Base-by-base conservation (phyloP, 352 stramenopile genomes). In the Pythium rhizo-oryzae region DNA sequence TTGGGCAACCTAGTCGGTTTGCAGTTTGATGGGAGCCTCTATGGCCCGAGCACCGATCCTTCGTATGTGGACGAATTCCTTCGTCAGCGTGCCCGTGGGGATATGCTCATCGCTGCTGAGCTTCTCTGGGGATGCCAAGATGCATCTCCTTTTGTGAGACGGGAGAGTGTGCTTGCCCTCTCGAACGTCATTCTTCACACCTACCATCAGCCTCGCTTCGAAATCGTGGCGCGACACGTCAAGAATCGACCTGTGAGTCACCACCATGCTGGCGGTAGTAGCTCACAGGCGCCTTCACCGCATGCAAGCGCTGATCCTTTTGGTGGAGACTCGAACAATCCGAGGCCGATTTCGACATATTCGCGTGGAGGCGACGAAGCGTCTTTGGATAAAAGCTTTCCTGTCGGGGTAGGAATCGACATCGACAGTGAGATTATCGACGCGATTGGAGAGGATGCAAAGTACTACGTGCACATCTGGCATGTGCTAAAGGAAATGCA, bases 1-100 rank as follows among this genome's bases (percentile, higher is more conserved):
- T 74, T 99, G 35, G 93, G 92, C 15, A 95, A 83, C 59, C 73
- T 99, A 8, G 86, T 99, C 46, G 93, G 94, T 1, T 80, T 92
- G 16, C 82, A 91, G 60, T 87, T 87, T 44, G 85, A 92, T 46
- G 76, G 77, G 1, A 84, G 76, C 15, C 57, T 77, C 33, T 82
- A 85, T 37, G 72, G 76, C 1, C 87, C 59, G 41, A 74, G 37
- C 75, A 75, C 35, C 56, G 70, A 76, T 39, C 50, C 39, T 4
- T 37, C 56, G 0, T 72, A 84, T 19, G 67, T 92, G 33, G 79
- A 91, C 33, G 83, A 91, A 56, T 90, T 90, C 41, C 69, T 90
- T 23, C 72, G 69, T 1, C 78, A 88, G 49, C 76, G 83, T 35
- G 83, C 77, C 2, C 85, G 87, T 25, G 83, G 81, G 23, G 82